Conservation (phyloP, 2,329 filamentous ascomycete genomes). For the Elsinoe perseae region DNA sequence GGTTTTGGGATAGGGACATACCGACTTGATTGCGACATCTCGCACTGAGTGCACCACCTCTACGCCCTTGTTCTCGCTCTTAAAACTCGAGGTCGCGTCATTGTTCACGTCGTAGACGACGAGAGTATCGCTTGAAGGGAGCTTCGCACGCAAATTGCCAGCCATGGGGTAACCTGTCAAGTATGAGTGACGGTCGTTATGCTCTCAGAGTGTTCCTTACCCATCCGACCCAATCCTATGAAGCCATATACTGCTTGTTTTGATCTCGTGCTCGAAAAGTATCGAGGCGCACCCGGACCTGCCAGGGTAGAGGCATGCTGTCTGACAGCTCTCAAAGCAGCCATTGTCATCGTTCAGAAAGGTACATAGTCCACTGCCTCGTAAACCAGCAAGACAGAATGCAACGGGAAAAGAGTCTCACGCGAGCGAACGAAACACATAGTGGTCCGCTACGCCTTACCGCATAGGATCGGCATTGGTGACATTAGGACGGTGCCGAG, state of each 20-base stretch:
- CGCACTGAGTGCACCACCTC: slow-evolving; percentile 50
- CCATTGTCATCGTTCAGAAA: slow-evolving; percentile 13
- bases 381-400: slow-evolving; percentile 2
- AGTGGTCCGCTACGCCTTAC: slow-evolving; percentile 4
- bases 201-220: slow-evolving; percentile 29
- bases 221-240: slow-evolving; percentile 45
- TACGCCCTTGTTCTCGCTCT: slow-evolving; percentile 47
- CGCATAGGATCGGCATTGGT: slow-evolving; percentile 15
- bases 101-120: slow-evolving; percentile 60
- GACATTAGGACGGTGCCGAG: not conserved
- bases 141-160: slow-evolving; percentile 59
- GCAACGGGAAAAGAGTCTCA: not conserved
- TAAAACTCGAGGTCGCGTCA: slow-evolving; percentile 49
- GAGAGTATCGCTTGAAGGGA: slow-evolving; percentile 54
- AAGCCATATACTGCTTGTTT: slow-evolving; percentile 43
- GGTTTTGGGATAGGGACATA: slow-evolving; percentile 40
- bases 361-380: slow-evolving; percentile 14
- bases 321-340: slow-evolving; percentile 17
- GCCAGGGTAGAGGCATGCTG: slow-evolving; percentile 16
- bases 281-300: slow-evolving; percentile 28
- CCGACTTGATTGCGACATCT: slow-evolving; percentile 59
- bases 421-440: slow-evolving; percentile 10
- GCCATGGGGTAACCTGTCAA: slow-evolving; percentile 64
- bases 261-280: slow-evolving; percentile 37
- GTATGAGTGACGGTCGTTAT: not conserved